Evolutionary conservation across 352 stramenopile species (phyloP).

Genomic region (Peronosclerospora sorghi): DNA sequence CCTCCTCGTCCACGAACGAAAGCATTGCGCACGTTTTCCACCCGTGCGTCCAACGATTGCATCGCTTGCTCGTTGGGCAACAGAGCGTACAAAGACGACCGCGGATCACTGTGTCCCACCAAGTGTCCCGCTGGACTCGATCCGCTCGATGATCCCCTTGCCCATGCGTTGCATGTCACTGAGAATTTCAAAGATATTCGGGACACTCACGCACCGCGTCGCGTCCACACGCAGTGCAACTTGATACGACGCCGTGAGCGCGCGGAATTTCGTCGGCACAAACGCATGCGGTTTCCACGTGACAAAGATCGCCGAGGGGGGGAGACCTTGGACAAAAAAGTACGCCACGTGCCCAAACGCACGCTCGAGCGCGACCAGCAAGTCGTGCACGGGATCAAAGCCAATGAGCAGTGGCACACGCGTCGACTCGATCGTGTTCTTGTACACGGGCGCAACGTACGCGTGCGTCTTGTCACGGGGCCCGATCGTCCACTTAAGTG

Average conservation of each 20-base stretch:
- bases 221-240: constrained; percentile 33
- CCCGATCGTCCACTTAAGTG: constrained; percentile 45
- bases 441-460: constrained; percentile 69
- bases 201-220: constrained; percentile 35
- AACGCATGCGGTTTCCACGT: constrained; percentile 77
- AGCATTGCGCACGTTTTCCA: no score
- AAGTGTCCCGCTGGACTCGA: no score
- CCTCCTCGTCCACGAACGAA: no score
- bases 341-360: constrained; percentile 58
- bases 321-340: constrained; percentile 71
- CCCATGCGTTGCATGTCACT: no score
- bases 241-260: constrained; percentile 56
- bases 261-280: constrained; percentile 66
- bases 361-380: constrained; percentile 43
- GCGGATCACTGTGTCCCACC: no score
- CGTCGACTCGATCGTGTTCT: constrained; percentile 78
- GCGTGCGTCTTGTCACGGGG: constrained; percentile 46
- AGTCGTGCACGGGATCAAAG: constrained; percentile 63
- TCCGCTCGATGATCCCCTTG: no score
- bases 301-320: constrained; percentile 52
- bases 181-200: constrained; percentile 73
- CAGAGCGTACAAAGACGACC: no score
- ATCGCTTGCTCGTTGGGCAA: no score
- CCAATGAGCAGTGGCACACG: constrained; percentile 52
- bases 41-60: no score